These are phyloP conservation scores for Incumbomyces delicatus DNA, from an alignment of 2,329 filamentous ascomycete genomes.

Conservation along the genomic window DNA sequence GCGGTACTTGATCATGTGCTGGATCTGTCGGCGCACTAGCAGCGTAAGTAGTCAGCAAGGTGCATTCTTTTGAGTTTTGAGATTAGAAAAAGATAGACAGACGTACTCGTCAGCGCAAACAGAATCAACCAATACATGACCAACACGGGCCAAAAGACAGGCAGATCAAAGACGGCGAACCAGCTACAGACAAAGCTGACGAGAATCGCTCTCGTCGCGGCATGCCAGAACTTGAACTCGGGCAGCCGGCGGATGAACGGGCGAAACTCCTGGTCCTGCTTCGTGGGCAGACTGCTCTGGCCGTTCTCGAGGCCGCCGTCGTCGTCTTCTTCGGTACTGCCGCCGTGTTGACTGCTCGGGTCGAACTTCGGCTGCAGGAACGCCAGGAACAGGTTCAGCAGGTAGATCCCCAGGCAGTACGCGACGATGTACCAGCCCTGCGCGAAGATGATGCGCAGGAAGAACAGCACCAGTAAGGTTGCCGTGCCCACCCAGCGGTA, in stretches of 20 bases:
- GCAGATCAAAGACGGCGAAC: constrained; percentile 90
- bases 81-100: neutral
- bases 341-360: too few relatives aligned
- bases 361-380: constrained; percentile 99
- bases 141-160: constrained; percentile 97
- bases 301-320: constrained; percentile 97
- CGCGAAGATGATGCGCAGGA: constrained; percentile 76
- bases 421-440: constrained; percentile 99
- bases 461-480: constrained; percentile 67
- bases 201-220: constrained; percentile 74
- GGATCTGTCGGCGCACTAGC: constrained; percentile 99
- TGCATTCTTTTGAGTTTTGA: constrained; percentile 6
- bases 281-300: constrained; percentile 69
- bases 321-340: constrained; percentile 85
- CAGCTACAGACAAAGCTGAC: constrained; percentile 83
- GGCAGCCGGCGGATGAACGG: constrained; percentile 93
- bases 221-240: constrained; percentile 99
- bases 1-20: constrained; percentile 99
- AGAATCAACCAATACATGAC: constrained; percentile 98
- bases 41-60: constrained; percentile 14
- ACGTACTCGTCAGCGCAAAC: constrained; percentile 87
- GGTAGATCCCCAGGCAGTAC: constrained; percentile 96
- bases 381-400: constrained; percentile 96
- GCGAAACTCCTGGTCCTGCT: constrained; percentile 93
- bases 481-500: constrained; percentile 89